Percentiles rank a stretch among this genome's conserved stretches.
phyloP scores from a whole-genome alignment of 495 filamentous ascomycete species.

The Lasiosphaeriaceae sp. region DNA sequence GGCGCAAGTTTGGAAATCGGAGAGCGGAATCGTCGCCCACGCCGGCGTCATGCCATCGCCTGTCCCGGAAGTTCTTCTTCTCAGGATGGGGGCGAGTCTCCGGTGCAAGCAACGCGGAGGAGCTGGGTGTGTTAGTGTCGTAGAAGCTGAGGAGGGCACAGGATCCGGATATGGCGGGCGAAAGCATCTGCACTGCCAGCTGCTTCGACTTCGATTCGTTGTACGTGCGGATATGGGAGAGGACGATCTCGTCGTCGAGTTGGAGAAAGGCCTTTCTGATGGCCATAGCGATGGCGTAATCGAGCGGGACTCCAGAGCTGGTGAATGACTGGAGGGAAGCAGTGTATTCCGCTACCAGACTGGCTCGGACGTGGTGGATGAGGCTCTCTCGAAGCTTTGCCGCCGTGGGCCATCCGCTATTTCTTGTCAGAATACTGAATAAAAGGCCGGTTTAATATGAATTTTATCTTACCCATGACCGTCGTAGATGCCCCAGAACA shows the following conservation, averaged over 20 bases:
- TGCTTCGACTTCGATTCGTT: not conserved
- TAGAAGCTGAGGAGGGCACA: slow-evolving; percentile 3
- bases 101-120: not conserved
- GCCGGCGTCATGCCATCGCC: not conserved
- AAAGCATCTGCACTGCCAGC: not conserved
- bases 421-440: not conserved
- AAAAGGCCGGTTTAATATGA: not conserved
- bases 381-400: slow-evolving; percentile 4
- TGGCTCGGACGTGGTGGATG: not conserved
- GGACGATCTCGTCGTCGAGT: not conserved
- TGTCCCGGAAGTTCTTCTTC: not conserved
- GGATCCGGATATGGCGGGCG: not conserved
- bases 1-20: not conserved
- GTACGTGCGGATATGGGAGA: no score
- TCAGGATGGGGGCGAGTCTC: no score
- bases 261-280: not conserved
- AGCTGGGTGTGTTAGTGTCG: not conserved
- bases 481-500: slow-evolving; percentile 6
- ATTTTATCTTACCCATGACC: not conserved
- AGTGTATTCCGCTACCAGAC: not conserved
- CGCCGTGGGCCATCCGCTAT: slow-evolving; percentile 1
- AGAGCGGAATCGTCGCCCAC: not conserved
- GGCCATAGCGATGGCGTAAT: not conserved
- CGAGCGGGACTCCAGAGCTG: not conserved
- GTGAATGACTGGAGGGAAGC: not conserved